Evolutionary conservation across 2,329 filamentous ascomycete genomes (phyloP).

Genomic region (Fusarium odoratissimum): DNA sequence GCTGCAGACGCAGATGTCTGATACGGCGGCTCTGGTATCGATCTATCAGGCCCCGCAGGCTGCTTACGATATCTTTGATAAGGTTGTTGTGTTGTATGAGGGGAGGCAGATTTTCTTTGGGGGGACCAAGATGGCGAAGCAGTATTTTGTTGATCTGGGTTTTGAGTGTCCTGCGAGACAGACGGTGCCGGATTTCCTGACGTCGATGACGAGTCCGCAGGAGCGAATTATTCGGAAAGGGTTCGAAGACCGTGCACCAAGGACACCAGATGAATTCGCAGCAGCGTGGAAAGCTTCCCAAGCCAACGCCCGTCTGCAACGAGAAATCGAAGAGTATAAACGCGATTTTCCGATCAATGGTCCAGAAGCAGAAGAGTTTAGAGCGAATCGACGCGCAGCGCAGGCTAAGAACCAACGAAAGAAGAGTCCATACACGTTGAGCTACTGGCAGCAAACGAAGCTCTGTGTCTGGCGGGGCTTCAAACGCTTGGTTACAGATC

Average conservation of each 20-base stretch:
- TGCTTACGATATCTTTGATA: conserved; percentile 68
- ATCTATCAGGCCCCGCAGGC: conserved; percentile 70
- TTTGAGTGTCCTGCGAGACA: conserved; percentile 66
- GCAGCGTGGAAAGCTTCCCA: conserved; percentile 46
- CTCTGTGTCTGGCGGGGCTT: conserved; percentile 50
- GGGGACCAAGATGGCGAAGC: conserved; percentile 33
- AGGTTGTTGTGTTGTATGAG: conserved; percentile 74
- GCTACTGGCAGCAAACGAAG: conserved; percentile 37
- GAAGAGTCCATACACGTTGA: conserved; percentile 41
- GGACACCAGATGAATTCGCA: conserved; percentile 53
- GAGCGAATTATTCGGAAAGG: conserved; percentile 50
- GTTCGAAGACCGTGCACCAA: conserved; percentile 48
- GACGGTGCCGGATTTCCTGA: conserved; percentile 80
- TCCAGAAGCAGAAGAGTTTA: conserved; percentile 60
- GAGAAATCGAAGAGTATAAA: conserved; percentile 65
- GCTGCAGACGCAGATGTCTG: conserved; percentile 68
- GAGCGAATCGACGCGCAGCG: conserved; percentile 56
- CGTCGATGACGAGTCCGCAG: conserved; percentile 56
- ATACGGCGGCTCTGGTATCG: conserved; percentile 68
- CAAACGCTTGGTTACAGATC: conserved; percentile 54
- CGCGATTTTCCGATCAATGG: conserved; percentile 46
- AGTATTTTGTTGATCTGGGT: conserved; percentile 55
- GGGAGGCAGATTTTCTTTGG: conserved; percentile 70
- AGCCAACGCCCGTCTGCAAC: conserved; percentile 51
- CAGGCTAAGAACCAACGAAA: conserved; percentile 56